Evolutionary conservation across 331 rosid species (phyloP), one percentile per base, ranked within the genome.

Genomic region (Pyracantha coccinea): DNA sequence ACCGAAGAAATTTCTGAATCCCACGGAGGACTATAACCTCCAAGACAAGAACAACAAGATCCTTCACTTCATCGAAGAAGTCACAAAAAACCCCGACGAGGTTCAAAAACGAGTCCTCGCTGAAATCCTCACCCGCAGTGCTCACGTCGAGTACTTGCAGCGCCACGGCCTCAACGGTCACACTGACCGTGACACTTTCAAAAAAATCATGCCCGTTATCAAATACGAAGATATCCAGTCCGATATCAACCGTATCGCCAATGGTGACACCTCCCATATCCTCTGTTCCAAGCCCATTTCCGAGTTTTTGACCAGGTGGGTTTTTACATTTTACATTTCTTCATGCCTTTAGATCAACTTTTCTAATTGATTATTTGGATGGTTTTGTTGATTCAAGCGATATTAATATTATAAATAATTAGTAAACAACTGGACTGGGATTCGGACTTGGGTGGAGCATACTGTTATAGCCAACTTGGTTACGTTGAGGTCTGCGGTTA

Each of bases 221-320:
- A 60, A 87, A 76, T 93, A 93, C 59, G 97, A 93, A 57, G 86
- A 91, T 16, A 80, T 93, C 69, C 86, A 91, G 31, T 33, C 73
- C 2, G 89, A 90, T 72, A 79, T 93, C 79, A 82, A 78, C 77
- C 97, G 96, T 68, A 93, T 93, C 57, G 98, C 97, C 77, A 93
- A 88, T 82, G 98, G 98, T 12, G 96, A 93, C 82, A 77, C 87
- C 38, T 88, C 92, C 55, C 89, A 82, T 19, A 91, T 93, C 83
- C 92, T 93, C 32, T 88, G 90, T 76, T 87, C 97, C 6, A 66
- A 69, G 14, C 95, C 96, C 83, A 66, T 93, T 58, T 83, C 98
- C 2, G 91, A 88, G 86, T 93, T 93, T 63, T 76, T 93, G 71
- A 91, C 97, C 20, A 93, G 98, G 98, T 91, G 17, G 19, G n/a